phyloP scores from a whole-genome alignment of 257 asterid species.

The Prunella vulgaris region DNA sequence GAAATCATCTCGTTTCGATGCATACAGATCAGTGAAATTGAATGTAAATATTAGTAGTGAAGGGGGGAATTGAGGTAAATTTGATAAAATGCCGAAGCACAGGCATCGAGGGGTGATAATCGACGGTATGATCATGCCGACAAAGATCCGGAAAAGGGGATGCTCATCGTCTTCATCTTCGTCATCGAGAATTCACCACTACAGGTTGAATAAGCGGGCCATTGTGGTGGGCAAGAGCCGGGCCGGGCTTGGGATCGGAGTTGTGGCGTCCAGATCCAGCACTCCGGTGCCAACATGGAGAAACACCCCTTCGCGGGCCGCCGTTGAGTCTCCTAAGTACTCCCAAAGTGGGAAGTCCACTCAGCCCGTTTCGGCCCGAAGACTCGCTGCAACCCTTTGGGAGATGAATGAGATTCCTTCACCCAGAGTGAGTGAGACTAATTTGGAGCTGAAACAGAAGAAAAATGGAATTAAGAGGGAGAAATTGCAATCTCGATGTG shows the following conservation, averaged over 20 bases:
- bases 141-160: slow-evolving; percentile 74
- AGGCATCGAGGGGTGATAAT: slow-evolving; percentile 29
- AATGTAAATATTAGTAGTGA: not conserved
- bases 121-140: slow-evolving; percentile 26
- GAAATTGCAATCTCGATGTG: slow-evolving; percentile 35
- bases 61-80: not conserved
- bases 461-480: slow-evolving; percentile 37
- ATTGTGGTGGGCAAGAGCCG: slow-evolving; percentile 63
- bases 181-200: slow-evolving; percentile 52
- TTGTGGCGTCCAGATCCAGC: slow-evolving; percentile 58
- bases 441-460: slow-evolving; percentile 35
- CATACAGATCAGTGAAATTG: slow-evolving; percentile 13
- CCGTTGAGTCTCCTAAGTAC: slow-evolving; percentile 47
- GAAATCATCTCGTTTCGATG: not conserved
- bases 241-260: slow-evolving; percentile 30
- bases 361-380: slow-evolving; percentile 78
- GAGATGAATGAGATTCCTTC: slow-evolving; percentile 83
- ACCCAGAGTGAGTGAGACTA: slow-evolving; percentile 42
- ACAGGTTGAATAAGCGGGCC: slow-evolving; percentile 63
- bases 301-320: slow-evolving; percentile 40
- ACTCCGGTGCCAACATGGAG: slow-evolving; percentile 75
- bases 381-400: slow-evolving; percentile 86
- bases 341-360: slow-evolving; percentile 52
- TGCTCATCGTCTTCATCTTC: slow-evolving; percentile 80
- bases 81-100: slow-evolving; percentile 38